Conservation (phyloP, 2,329 filamentous ascomycete species). For the Claviceps lovelessii region DNA sequence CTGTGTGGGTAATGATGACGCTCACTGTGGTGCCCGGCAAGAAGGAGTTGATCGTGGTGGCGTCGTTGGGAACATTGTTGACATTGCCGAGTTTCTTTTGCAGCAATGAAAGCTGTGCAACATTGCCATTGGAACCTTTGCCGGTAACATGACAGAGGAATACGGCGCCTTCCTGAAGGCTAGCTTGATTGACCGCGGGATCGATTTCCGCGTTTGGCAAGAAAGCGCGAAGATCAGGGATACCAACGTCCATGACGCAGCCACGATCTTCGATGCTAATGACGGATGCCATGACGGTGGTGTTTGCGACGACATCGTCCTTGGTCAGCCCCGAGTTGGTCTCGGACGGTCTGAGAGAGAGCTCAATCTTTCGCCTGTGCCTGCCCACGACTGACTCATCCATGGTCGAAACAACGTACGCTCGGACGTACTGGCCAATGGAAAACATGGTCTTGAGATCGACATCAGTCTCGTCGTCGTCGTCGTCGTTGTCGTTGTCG, state of each 20-base stretch:
- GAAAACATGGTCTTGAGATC: conserved; percentile 63
- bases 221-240: conserved; percentile 65
- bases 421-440: conserved; percentile 77
- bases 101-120: conserved; percentile 72
- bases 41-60: conserved; percentile 78
- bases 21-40: conserved; percentile 85
- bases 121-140: conserved; percentile 62
- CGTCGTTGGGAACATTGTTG: conserved; percentile 53
- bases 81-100: conserved; percentile 53
- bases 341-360: conserved; percentile 67
- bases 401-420: conserved; percentile 64
- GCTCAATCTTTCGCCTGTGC: conserved; percentile 67
- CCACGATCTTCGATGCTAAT: conserved; percentile 92
- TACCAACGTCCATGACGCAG: conserved; percentile 78
- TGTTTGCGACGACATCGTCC: conserved; percentile 60
- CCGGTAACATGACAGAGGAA: conserved; percentile 70
- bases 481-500: conserved; percentile 17
- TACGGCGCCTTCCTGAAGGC: conserved; percentile 69
- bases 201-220: conserved; percentile 73
- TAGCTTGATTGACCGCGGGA: conserved; percentile 44
- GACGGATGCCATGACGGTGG: conserved; percentile 75
- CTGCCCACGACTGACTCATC: conserved; percentile 49
- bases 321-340: conserved; percentile 62
- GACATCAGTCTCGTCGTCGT: conserved; percentile 41
- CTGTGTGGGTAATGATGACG: conserved; percentile 64